These are phyloP conservation scores for Starmera dryadoides DNA, from an alignment of 805 yeast species.

Conservation along the genomic window DNA sequence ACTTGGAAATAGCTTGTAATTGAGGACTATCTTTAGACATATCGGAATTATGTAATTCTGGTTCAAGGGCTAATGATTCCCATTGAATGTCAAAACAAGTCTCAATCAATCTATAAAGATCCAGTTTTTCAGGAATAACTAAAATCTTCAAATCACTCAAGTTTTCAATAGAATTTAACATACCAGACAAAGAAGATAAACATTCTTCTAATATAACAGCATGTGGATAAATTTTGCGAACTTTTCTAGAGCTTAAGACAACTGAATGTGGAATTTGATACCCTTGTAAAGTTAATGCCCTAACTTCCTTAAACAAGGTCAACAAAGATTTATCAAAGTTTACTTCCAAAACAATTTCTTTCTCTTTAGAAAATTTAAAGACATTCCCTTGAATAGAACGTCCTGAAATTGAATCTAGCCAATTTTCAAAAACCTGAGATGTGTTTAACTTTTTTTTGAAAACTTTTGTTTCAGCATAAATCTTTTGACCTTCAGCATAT, in stretches of 20 bases:
- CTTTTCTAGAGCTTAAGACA: constrained; percentile 36
- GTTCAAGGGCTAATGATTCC: constrained; percentile 43
- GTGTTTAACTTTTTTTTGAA: constrained; percentile 42
- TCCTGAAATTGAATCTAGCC: constrained; percentile 34
- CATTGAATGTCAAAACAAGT: constrained; percentile 38
- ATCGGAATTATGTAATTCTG: constrained; percentile 34
- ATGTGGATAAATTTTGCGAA: constrained; percentile 48
- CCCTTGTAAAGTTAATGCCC: constrained; percentile 40
- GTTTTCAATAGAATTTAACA: constrained; percentile 23
- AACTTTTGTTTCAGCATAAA: constrained; percentile 40
- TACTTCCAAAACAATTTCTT: constrained; percentile 28
- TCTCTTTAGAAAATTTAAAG: constrained; percentile 27
- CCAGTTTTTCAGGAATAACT: constrained; percentile 26
- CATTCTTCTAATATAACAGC: constrained; percentile 49
- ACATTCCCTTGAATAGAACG: constrained; percentile 26
- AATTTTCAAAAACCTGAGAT: constrained; percentile 32
- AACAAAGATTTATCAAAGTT: constrained; percentile 43
- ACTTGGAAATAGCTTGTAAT: constrained; percentile 20
- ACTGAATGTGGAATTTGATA: constrained; percentile 52
- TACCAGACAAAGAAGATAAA: constrained; percentile 30
- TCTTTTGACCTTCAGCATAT: constrained; percentile 60
- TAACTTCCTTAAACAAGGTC: constrained; percentile 44
- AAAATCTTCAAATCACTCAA: constrained; percentile 36
- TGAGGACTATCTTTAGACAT: constrained; percentile 23
- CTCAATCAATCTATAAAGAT: constrained; percentile 26